Base-by-base conservation (phyloP, 371 early-diverging fungal species). In the Synchytrium microbalum region DNA sequence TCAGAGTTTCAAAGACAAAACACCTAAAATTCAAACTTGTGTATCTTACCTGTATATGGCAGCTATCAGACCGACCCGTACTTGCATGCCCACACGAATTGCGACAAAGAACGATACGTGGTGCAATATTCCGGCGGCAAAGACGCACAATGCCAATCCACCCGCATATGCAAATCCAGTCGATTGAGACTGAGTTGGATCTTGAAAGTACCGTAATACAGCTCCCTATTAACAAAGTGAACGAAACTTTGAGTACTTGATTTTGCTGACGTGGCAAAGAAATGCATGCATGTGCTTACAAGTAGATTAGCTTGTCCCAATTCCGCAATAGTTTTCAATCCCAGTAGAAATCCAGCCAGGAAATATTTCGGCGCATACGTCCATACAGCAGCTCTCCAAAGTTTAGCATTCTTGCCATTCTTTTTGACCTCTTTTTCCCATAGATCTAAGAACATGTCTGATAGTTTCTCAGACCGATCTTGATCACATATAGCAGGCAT, bases 21-120 rank as follows among this genome's bases (percentile, higher is more conserved):
- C n/a, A n/a, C n/a, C n/a, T n/a, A n/a, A n/a, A n/a, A n/a, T n/a
- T n/a, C n/a, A n/a, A n/a, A n/a, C n/a, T n/a, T n/a, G n/a, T n/a
- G n/a, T n/a, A n/a, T n/a, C n/a, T n/a, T n/a, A n/a, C n/a, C n/a
- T 59, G 63, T 79, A 82, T 26, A 82, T 66, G 25, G 76, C 63
- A 13, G 81, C 65, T 13, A 75, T 76, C 32, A 83, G 64, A 0
- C 69, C 72, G 8, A 79, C 66, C 1, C 80, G 72, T 14, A 77
- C 32, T 33, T 75, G 69, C 62, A 72, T 63, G 14, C 79, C 81
- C 26, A 66, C 29, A 1, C 81, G 55, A 59, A 59, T 67, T 8
- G 72, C 32, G n/a, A 62, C n/a, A 60, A 73, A 82, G 59, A 78
- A 76, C 27, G 64, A 69, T 3, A 73, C 54, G 64, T 80, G 80